Percentiles rank a stretch among this genome's conserved stretches.
Conservation (phyloP, 2,329 filamentous ascomycete species). For the Phaeosphaeria sp. region DNA sequence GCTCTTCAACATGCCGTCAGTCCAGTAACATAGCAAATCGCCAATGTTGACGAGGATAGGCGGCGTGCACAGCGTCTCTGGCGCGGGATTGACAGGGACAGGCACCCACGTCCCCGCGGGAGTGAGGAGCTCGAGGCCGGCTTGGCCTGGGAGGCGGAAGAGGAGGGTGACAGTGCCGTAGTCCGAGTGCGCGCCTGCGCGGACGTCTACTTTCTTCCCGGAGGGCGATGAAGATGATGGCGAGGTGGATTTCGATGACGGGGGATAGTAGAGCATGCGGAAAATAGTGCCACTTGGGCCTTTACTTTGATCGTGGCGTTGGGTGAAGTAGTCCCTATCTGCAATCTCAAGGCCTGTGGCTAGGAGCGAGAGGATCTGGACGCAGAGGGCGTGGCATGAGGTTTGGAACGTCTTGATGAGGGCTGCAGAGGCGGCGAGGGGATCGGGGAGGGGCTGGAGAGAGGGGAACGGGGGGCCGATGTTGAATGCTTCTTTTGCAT, state of each 20-base stretch:
- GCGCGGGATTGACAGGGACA: constrained; percentile 57
- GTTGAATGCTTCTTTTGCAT: constrained; percentile 87
- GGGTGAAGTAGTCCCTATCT: constrained; percentile 63
- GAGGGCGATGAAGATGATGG: constrained; percentile 52
- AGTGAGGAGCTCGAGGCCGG: constrained; percentile 82
- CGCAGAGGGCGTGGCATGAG: constrained; percentile 75
- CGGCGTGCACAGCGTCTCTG: constrained; percentile 59
- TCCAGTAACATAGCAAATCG: constrained; percentile 83
- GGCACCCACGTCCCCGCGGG: constrained; percentile 58
- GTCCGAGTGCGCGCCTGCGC: constrained; percentile 91
- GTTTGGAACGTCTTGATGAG: constrained; percentile 71
- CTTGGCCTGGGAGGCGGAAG: constrained; percentile 84
- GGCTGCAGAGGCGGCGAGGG: constrained; percentile 65
- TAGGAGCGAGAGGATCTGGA: constrained; percentile 75
- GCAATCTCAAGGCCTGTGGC: constrained; percentile 73
- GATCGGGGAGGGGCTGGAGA: constrained; percentile 75
- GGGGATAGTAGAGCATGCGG: constrained; percentile 62
- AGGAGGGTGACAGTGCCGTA: constrained; percentile 75
- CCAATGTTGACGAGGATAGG: constrained; percentile 69
- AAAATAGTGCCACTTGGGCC: constrained; percentile 61
- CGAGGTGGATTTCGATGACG: constrained; percentile 11
- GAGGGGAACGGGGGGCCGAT: constrained; percentile 72
- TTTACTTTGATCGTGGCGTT: constrained; percentile 61
- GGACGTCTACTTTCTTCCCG: constrained; percentile 55
- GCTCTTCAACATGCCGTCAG: constrained; percentile 81